phyloP scores from a whole-genome alignment of 2,329 filamentous ascomycete species.

The Aureobasidium subglaciale region DNA sequence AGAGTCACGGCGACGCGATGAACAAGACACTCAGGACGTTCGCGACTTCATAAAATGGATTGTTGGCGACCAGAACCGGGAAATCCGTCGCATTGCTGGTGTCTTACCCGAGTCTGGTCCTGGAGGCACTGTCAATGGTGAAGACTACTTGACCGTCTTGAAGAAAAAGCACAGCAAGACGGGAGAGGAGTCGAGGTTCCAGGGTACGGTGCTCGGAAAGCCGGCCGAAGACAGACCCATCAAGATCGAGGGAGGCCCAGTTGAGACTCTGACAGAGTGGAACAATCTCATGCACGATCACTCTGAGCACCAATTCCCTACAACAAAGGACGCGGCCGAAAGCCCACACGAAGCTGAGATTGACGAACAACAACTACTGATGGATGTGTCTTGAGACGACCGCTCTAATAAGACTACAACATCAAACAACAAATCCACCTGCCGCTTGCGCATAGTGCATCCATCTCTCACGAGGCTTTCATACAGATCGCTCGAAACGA shows the following conservation, averaged over 20 bases:
- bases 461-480: no score
- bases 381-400: constrained; percentile 8
- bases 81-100: constrained; percentile 76
- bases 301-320: constrained; percentile 10
- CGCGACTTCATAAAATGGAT: constrained; percentile 77
- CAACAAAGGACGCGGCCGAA: constrained; percentile 4
- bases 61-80: constrained; percentile 62
- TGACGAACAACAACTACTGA: constrained; percentile 10
- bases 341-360: constrained; percentile 10
- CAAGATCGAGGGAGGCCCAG: constrained; percentile 69
- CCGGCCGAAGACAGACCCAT: constrained; percentile 63
- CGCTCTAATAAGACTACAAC: not conserved
- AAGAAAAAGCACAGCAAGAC: constrained; percentile 92
- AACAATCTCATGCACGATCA: constrained; percentile 21
- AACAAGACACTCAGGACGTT: constrained; percentile 73
- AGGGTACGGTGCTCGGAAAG: constrained; percentile 75
- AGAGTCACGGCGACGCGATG: constrained; percentile 40
- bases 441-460: not conserved
- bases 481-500: no score
- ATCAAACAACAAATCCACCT: not conserved
- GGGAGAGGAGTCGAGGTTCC: constrained; percentile 77
- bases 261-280: constrained; percentile 63
- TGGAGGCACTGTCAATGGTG: constrained; percentile 42
- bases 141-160: constrained; percentile 50
- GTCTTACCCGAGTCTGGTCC: constrained; percentile 45